Conservation (phyloP, 2,329 filamentous ascomycete genomes). For the Capronia epimyces region DNA sequence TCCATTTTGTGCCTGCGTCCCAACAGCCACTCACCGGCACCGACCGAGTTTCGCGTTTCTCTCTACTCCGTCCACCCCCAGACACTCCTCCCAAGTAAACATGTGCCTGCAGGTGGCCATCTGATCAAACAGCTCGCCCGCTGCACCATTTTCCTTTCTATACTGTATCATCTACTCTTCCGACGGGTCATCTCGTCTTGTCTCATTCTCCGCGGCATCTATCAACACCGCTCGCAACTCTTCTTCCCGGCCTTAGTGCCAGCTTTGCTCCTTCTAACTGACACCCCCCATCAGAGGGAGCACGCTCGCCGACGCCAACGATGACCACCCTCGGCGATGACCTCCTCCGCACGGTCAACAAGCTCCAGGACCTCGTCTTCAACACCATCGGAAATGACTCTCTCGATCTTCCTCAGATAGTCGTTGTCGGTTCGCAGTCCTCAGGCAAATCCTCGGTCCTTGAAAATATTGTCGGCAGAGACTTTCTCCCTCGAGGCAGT, state of each 20-base stretch:
- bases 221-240: not conserved
- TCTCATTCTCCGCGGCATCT: not conserved
- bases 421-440: constrained; percentile 96
- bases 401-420: constrained; percentile 94
- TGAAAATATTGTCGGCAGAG: constrained; percentile 96
- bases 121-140: constrained; percentile 8
- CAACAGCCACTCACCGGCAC: not conserved
- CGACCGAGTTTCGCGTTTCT: not conserved
- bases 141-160: constrained; percentile 3
- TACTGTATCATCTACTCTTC: not conserved
- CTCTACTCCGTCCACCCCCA: constrained; percentile 9
- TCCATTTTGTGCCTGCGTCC: not conserved
- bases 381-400: constrained; percentile 99
- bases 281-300: constrained; percentile 7
- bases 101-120: constrained; percentile 18
- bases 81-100: constrained; percentile 11
- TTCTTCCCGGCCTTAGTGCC: constrained; percentile 6
- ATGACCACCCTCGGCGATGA: constrained; percentile 98
- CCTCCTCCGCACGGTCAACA: constrained; percentile 91
- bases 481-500: constrained; percentile 92
- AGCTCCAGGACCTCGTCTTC: constrained; percentile 96
- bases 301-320: constrained; percentile 21
- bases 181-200: not conserved
- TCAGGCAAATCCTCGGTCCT: constrained; percentile 97
- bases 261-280: constrained; percentile 15